These are phyloP conservation scores for Acanthamoeba comandoni DNA, from an alignment of 208 protist genomes.

Conservation along the genomic window DNA sequence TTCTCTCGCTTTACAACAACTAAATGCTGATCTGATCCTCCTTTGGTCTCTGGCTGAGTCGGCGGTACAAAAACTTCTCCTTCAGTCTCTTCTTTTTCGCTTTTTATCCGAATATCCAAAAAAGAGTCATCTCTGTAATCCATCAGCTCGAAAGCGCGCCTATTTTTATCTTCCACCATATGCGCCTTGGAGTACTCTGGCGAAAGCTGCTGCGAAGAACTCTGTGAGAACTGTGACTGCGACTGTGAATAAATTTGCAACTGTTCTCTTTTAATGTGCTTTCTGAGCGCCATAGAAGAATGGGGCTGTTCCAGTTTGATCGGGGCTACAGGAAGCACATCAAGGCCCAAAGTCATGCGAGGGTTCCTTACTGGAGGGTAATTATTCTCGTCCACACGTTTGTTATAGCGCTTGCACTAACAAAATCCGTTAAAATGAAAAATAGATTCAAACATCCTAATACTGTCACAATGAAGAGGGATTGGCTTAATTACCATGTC, in stretches of 20 bases:
- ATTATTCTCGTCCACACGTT: slow-evolving; percentile 27
- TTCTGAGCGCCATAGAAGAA: slow-evolving; percentile 1
- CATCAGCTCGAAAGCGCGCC: too few relatives aligned
- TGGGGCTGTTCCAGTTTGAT: slow-evolving; percentile 37
- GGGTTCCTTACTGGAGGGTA: slow-evolving; percentile 62
- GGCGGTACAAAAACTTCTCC: slow-evolving; percentile 63
- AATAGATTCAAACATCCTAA: not conserved
- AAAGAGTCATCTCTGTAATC: too few relatives aligned
- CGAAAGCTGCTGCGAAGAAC: not conserved
- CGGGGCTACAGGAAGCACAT: slow-evolving; percentile 10
- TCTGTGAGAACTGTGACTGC: not conserved
- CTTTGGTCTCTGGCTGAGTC: not conserved
- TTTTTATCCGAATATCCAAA: too few relatives aligned
- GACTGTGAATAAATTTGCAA: not conserved
- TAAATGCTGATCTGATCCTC: too few relatives aligned
- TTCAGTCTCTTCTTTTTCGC: slow-evolving; percentile 5
- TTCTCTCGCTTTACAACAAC: too few relatives aligned
- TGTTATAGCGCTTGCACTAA: slow-evolving; percentile 38
- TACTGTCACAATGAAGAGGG: not conserved
- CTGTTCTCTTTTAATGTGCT: not conserved
- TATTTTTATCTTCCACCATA: too few relatives aligned
- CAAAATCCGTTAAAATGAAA: not conserved
- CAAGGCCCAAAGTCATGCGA: slow-evolving; percentile 45
- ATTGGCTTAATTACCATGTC: not conserved
- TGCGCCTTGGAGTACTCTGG: not conserved